These are phyloP conservation scores for Ogataea henricii DNA, from an alignment of 805 yeast genomes.

Conservation along the genomic window DNA sequence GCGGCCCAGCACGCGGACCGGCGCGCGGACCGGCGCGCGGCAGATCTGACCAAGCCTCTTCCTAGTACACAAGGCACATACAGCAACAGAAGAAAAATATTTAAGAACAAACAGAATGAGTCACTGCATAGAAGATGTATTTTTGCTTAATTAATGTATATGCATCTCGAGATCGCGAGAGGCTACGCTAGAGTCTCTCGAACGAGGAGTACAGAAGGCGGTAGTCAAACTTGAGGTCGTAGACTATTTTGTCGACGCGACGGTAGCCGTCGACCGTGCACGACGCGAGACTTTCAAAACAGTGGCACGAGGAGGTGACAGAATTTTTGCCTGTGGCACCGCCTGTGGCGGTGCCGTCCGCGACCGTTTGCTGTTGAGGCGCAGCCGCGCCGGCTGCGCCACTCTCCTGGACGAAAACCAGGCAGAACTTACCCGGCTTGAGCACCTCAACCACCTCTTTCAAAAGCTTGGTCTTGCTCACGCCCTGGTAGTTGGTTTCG, in stretches of 20 bases:
- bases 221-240: conserved; percentile 72
- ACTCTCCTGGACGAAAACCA: conserved; percentile 32
- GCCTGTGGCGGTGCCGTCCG: background rate
- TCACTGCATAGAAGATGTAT: background rate
- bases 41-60: conserved; percentile 1
- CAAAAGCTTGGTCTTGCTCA: conserved; percentile 57
- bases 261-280: conserved; percentile 48
- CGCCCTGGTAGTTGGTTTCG: conserved; percentile 76
- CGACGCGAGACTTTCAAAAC: conserved; percentile 36
- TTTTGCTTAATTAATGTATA: background rate
- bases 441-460: conserved; percentile 62
- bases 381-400: background rate
- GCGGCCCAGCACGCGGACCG: no score
- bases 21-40: no score
- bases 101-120: no score
- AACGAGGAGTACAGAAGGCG: conserved; percentile 71
- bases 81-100: no score
- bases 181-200: conserved; percentile 36
- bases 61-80: background rate
- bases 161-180: background rate
- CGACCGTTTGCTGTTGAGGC: background rate
- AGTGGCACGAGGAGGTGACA: background rate
- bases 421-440: conserved; percentile 74
- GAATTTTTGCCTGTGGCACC: background rate
- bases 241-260: conserved; percentile 65